Evolutionary conservation across 2,329 filamentous ascomycete species (phyloP), one percentile per base, ranked within the genome.

Genomic region (Dichotomopilus funicola): DNA sequence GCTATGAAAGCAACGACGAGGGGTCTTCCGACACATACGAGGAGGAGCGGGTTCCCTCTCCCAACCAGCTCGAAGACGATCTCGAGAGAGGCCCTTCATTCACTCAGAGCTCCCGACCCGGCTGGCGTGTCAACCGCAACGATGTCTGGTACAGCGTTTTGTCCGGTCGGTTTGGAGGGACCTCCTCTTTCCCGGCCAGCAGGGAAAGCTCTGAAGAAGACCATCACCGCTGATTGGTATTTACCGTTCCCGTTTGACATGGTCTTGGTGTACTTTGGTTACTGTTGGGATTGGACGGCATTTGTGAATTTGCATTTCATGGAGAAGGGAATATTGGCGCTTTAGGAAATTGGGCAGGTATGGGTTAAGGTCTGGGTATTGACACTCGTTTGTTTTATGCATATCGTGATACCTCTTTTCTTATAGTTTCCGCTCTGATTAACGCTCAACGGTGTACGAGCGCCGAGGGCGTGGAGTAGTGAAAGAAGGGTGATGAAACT

Each of bases 1-100:
- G 72, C 38, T 74, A 75, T 31, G 75, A 79, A 0, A 77, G 74
- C n/a, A 72, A 68, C 10, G 67, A 68, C 9, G 67, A 35, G 19
- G 57, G 60, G 54, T 53, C 55, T 33, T 63, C 63, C 33, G 61
- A 51, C 8, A 53, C 52, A 9, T 55, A 12, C 9, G 46, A 53
- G 19, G 33, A 53, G 19, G 33, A 47, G 37, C 47, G 47, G 36
- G 5, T 42, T 8, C 36, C 43, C 1, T 54, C 48, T 8, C 54
- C 53, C 5, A 47, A 54, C 19, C 47, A n/a, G 19, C 27, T 54
- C 4, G 54, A 56, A 6, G 57, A 59, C 13, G 19, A 27, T 27
- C 33, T 59, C 10, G 57, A 59, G 49, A 42, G 57, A 9, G 57
- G 57, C 1, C 51, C 54, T 52, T 37, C 51, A 1, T 59, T 37